phyloP scores from a whole-genome alignment of 192 early-diverging fungal genomes.

The Coemansia sp. region DNA sequence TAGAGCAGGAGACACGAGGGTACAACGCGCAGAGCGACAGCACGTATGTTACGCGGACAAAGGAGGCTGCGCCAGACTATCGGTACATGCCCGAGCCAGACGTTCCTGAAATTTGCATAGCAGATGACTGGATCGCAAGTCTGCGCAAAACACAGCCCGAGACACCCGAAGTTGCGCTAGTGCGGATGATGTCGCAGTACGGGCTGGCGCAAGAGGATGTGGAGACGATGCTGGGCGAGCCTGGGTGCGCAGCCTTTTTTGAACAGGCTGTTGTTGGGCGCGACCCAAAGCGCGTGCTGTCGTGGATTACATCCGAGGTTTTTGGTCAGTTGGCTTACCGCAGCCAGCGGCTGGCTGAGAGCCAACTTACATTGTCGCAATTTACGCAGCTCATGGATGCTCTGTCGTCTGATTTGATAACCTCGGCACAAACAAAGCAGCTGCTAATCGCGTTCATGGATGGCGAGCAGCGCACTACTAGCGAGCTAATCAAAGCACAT shows the following conservation, averaged over 20 bases:
- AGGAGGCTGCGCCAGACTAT: conserved; percentile 88
- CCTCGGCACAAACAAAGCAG: conserved; percentile 66
- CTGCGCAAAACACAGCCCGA: conserved; percentile 62
- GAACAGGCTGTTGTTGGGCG: conserved; percentile 56
- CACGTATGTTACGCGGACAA: conserved; percentile 72
- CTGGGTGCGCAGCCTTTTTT: conserved; percentile 73
- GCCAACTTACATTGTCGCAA: conserved; percentile 54
- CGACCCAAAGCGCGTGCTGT: conserved; percentile 32
- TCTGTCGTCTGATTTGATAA: conserved; percentile 56
- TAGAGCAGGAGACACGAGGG: conserved; percentile 79
- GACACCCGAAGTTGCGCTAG: conserved; percentile 63
- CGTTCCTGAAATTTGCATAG: conserved; percentile 27
- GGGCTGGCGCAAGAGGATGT: conserved; percentile 58
- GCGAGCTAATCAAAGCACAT: conserved; percentile 60
- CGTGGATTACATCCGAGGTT: conserved; percentile 55
- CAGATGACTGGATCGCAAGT: conserved; percentile 48
- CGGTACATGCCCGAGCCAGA: conserved; percentile 83
- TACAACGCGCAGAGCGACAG: conserved; percentile 61
- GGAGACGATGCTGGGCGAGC: conserved; percentile 66
- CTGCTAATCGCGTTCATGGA: conserved; percentile 70
- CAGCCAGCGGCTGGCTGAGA: conserved; percentile 22
- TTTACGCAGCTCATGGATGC: conserved; percentile 65
- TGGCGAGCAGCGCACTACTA: conserved; percentile 53
- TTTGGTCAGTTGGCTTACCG: conserved; percentile 53
- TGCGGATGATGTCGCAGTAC: conserved; percentile 61